phyloP scores from a whole-genome alignment of 768 basidiomycete species.

The Psilocybe cubensis region DNA sequence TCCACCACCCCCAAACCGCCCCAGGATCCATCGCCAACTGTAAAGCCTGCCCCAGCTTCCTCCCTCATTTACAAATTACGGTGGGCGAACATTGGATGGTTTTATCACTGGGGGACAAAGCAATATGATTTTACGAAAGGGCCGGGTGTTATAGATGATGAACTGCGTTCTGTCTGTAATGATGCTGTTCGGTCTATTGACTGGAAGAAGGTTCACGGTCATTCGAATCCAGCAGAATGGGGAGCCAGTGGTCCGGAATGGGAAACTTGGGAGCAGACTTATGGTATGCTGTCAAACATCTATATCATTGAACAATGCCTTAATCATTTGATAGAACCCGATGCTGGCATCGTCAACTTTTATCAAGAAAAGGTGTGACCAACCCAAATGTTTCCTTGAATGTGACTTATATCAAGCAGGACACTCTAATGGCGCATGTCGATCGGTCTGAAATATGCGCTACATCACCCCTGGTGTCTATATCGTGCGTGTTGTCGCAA shows the following conservation, averaged over 20 bases:
- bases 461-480: constrained; percentile 89
- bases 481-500: constrained; percentile 62
- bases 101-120: constrained; percentile 97
- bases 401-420: constrained; percentile 40
- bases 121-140: constrained; percentile 87
- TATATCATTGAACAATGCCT: not conserved
- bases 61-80: constrained; percentile 76
- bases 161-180: constrained; percentile 62
- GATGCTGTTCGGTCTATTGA: constrained; percentile 62
- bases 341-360: constrained; percentile 97
- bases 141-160: constrained; percentile 61
- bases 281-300: constrained; percentile 51
- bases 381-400: not conserved
- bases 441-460: constrained; percentile 95
- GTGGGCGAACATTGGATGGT: constrained; percentile 97
- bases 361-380: constrained; percentile 72
- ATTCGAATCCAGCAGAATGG: constrained; percentile 46
- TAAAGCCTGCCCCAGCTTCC: constrained; percentile 50
- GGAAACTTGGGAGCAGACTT: constrained; percentile 75
- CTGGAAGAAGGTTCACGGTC: constrained; percentile 71
- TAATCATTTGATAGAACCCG: constrained; percentile 63
- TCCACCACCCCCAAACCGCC: constrained; percentile 60
- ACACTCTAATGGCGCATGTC: constrained; percentile 97
- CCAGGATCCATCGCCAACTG: constrained; percentile 65
- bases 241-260: constrained; percentile 61